phyloP scores from a whole-genome alignment of 2,329 filamentous ascomycete species.

The Exophiala bonariae region DNA sequence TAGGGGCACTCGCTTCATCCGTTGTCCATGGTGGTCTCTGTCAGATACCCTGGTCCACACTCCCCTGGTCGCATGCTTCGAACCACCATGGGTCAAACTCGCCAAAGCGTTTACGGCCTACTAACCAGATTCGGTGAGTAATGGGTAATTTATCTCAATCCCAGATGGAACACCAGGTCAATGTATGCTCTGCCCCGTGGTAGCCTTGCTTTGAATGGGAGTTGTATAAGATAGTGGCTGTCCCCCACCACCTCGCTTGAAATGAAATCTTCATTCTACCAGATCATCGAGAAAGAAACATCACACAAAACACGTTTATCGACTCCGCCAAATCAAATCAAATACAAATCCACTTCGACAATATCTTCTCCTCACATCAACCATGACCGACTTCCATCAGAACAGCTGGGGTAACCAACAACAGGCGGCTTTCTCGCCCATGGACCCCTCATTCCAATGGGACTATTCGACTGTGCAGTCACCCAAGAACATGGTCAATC shows the following conservation, averaged over 20 bases:
- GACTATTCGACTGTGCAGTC: constrained; percentile 17
- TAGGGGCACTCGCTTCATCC: constrained; percentile 1
- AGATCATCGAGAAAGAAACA: constrained; percentile 7
- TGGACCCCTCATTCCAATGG: constrained; percentile 22
- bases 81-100: no score
- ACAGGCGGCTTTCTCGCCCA: constrained; percentile 11
- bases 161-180: no score
- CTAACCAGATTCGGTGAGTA: no score
- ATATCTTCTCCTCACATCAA: neutral
- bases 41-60: no score
- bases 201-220: constrained; percentile 11
- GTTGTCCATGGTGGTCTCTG: no score
- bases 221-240: constrained; percentile 14
- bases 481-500: constrained; percentile 23
- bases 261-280: neutral
- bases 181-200: neutral
- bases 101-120: no score
- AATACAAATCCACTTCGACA: neutral
- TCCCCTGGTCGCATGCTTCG: no score
- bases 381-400: constrained; percentile 16
- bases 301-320: neutral
- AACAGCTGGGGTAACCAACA: constrained; percentile 19
- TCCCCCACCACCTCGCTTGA: neutral
- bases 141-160: no score
- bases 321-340: neutral